Evolutionary conservation across 306 rosid genomes (phyloP), one percentile per base, ranked within the genome.

Genomic region (Spatholobus suberectus): DNA sequence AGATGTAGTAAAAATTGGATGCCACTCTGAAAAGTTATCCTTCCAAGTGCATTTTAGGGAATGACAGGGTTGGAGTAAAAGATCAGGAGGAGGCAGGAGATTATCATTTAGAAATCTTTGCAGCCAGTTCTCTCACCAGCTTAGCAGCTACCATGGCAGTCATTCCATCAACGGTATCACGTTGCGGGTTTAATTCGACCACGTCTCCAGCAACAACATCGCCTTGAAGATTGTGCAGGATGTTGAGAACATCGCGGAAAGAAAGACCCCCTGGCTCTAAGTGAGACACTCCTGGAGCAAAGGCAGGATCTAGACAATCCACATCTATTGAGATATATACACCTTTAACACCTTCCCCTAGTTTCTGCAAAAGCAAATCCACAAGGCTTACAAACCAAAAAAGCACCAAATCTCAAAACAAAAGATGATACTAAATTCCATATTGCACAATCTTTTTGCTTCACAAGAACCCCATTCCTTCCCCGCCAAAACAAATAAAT

Each of bases 91-190:
- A 29, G 32, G 32, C 32, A 37, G 59, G 13, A 24, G 18, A 46
- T 57, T 7, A 54, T 89, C 84, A 95, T 85, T 92, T 94, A 46
- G 98, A 79, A 44, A 96, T 94, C 91, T 96, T 94, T 0, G 98
- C 99, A 27, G 97, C 44, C 82, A 94, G 47, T 81, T 96, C 99
- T 88, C 97, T 91, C 52, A 94, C 99, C 78, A 96, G 81, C 89
- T 96, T 96, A 5, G 99, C 99, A 62, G 98, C 98, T 74, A 96
- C 99, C 99, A 96, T 96, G 47, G 97, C 99, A 27, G 99, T 96
- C 99, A 96, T 94, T 79, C 98, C 99, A 34, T 91, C 98, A 5
- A 92, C 97, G 0, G 97, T 96, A 52, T 96, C 99, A 0, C 99
- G 97, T 72, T 94, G 99, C 1, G 99, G 99, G 82, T 96, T 96